Conservation (phyloP, 306 rosid genomes). For the Quercus ilex region DNA sequence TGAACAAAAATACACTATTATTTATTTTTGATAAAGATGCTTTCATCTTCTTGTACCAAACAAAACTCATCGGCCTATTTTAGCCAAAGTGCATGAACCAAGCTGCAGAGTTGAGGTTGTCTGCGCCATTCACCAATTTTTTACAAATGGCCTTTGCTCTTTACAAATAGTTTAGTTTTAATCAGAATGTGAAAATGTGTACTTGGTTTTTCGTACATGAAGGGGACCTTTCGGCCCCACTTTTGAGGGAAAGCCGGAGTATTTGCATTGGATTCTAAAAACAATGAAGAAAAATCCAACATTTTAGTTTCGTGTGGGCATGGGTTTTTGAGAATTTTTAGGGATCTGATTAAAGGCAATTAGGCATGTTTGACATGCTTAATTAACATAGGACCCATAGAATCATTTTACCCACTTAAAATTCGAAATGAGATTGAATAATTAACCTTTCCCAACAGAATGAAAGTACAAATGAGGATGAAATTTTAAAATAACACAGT, state of each 20-base stretch:
- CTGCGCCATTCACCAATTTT: not conserved
- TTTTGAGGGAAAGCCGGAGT: constrained; percentile 40
- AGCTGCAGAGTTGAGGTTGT: not conserved
- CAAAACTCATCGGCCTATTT: too few species aligned
- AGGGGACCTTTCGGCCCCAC: constrained; percentile 51
- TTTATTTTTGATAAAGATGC: too few species aligned
- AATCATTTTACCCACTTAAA: constrained; percentile 48
- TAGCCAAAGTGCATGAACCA: too few species aligned
- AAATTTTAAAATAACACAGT: not conserved
- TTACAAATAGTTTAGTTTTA: not conserved
- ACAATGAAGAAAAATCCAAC: not conserved
- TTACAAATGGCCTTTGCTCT: not conserved
- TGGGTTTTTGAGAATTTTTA: constrained; percentile 21
- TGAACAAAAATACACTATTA: too few species aligned
- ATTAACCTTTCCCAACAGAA: not conserved
- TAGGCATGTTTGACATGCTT: constrained; percentile 14
- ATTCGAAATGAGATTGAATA: not conserved
- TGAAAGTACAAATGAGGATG: not conserved
- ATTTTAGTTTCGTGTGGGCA: not conserved
- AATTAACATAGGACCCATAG: constrained; percentile 20
- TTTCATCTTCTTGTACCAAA: too few species aligned
- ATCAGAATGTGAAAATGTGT: constrained; percentile 5
- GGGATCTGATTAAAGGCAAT: constrained; percentile 36
- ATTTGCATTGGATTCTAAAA: constrained; percentile 50
- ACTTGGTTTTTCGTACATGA: not conserved